Evolutionary conservation across 78 protist genomes (phyloP).

Genomic region (Dictyostelium citrinum): DNA sequence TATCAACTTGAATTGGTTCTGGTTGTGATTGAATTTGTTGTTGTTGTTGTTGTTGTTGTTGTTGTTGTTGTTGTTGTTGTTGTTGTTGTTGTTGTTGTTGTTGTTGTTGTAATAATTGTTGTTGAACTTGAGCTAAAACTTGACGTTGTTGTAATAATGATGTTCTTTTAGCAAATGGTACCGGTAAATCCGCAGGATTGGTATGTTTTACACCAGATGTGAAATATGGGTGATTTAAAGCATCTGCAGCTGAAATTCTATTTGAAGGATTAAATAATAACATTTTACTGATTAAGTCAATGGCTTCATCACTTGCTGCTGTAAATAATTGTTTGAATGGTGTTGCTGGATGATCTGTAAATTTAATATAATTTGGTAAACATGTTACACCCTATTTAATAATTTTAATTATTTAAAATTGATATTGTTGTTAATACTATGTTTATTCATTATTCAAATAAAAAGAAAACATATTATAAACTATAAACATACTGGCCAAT

Average conservation of each 20-base stretch:
- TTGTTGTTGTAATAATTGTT: background rate
- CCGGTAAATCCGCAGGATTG: conserved; percentile 36
- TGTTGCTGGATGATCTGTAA: conserved; percentile 67
- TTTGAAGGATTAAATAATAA: conserved; percentile 67
- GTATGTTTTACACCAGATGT: conserved; percentile 35
- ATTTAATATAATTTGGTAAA: conserved; percentile 68
- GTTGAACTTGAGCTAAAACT: background rate
- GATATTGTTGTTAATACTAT: background rate
- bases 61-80: background rate
- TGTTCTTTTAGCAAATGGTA: conserved; percentile 19
- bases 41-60: background rate
- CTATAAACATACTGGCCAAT: conserved; percentile 76
- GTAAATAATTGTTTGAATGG: conserved; percentile 70
- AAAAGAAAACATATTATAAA: background rate
- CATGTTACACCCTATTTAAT: conserved; percentile 36
- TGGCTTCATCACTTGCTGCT: conserved; percentile 71
- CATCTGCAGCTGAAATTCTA: conserved; percentile 72
- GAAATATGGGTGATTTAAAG: conserved; percentile 83
- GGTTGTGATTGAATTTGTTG: background rate
- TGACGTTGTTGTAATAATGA: background rate
- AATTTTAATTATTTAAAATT: background rate
- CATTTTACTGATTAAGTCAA: conserved; percentile 61
- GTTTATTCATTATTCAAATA: background rate
- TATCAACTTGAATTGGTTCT: background rate
- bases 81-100: background rate